phyloP scores from a whole-genome alignment of 2,329 filamentous ascomycete species.

The Nemania sp. region DNA sequence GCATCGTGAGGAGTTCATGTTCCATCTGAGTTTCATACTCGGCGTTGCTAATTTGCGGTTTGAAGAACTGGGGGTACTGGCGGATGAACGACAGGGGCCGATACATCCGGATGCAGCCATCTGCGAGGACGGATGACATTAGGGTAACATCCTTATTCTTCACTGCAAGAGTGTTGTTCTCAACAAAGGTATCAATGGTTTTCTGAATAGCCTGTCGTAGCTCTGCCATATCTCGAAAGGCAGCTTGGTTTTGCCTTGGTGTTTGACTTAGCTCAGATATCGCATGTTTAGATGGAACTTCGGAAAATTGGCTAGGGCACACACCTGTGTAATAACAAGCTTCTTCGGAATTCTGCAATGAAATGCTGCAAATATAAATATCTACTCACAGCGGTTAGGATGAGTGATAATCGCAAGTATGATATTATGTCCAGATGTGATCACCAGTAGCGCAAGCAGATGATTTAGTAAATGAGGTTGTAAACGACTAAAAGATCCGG shows the following conservation, averaged over 20 bases:
- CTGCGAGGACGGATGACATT: constrained; percentile 24
- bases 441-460: too few relatives aligned
- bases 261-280: neutral
- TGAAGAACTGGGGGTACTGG: constrained; percentile 30
- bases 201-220: constrained; percentile 13
- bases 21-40: constrained; percentile 30
- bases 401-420: too few relatives aligned
- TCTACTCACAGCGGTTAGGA: neutral
- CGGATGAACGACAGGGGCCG: constrained; percentile 28
- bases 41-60: constrained; percentile 27
- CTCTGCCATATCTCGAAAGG: constrained; percentile 13
- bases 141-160: constrained; percentile 25
- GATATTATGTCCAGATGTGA: too few relatives aligned
- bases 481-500: too few relatives aligned
- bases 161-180: constrained; percentile 29
- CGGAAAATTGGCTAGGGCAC: neutral
- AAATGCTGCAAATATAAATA: neutral
- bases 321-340: neutral
- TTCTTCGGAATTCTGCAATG: too few relatives aligned
- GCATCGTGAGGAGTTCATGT: constrained; percentile 22
- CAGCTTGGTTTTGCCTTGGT: neutral
- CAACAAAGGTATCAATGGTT: constrained; percentile 13
- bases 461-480: too few relatives aligned
- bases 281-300: neutral
- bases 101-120: constrained; percentile 27